phyloP scores from a whole-genome alignment of 176 grass and related monocot species.

The Leersia perrieri region DNA sequence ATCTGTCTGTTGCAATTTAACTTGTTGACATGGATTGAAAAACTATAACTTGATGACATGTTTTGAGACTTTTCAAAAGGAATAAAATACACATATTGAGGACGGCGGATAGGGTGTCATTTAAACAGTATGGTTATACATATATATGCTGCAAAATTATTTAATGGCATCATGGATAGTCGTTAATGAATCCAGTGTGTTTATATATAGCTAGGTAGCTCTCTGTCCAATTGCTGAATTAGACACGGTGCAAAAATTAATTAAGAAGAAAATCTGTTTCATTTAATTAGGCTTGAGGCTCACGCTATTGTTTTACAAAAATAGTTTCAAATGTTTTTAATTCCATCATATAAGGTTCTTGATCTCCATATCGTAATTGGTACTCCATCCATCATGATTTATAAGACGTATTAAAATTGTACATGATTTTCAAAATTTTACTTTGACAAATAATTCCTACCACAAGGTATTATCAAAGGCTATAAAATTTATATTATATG shows the following conservation, averaged over 20 bases:
- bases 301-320: not conserved
- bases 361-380: not conserved
- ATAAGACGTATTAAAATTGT: too few relatives aligned
- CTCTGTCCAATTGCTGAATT: not conserved
- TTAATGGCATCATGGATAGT: not conserved
- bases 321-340: not conserved
- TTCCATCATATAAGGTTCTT: not conserved
- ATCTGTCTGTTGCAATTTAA: slow-evolving; percentile 16
- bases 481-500: too few relatives aligned
- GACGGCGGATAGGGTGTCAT: not conserved
- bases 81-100: not conserved
- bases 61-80: slow-evolving; percentile 26
- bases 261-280: too few relatives aligned
- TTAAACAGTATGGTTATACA: not conserved
- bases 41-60: slow-evolving; percentile 10
- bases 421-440: too few relatives aligned
- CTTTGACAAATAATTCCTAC: too few relatives aligned
- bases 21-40: slow-evolving; percentile 17
- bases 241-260: not conserved
- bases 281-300: too few relatives aligned
- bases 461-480: too few relatives aligned
- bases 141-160: not conserved
- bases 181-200: not conserved
- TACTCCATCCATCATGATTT: too few relatives aligned
- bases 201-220: not conserved